Base-by-base conservation (phyloP, 2,329 filamentous ascomycete species). In the Tolypocladium pustulatum region DNA sequence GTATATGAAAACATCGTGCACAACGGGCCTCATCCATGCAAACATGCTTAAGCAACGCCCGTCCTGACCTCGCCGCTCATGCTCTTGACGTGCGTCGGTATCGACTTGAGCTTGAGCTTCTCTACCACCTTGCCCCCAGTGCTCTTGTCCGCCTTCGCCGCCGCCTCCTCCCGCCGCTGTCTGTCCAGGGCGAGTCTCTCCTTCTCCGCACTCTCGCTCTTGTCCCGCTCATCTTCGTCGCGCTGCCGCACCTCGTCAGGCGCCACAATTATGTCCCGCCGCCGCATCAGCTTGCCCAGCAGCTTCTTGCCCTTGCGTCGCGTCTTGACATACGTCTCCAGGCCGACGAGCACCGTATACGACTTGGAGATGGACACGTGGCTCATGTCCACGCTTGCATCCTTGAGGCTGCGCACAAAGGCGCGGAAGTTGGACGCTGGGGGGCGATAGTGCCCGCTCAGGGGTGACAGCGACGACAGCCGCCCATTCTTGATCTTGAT, bases 401-500 rank as follows among this genome's bases (percentile, higher is more conserved):
- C 84, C 64, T 86, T 84, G 5, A 97, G 77, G 10, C 80, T 86
- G 61, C 85, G 83, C 2, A 96, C 82, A 66, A 96, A 96, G 1
- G 87, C 86, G 36, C 88, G 84, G 68, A 96, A 96, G 68, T 93
- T 96, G 61, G 84, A 82, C 4, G 89, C 84, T 0, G 91, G 90
- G 0, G 91, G 91, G 0, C 91, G 84, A 70, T 96, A 96, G 72
- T 96, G 91, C 0, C 91, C 91, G 65, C 83, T 87, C 1, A 84
- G 73, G 2, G 82, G 91, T 4, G 87, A 89, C 10, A 95, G 77
- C 56, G 85, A 86, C 2, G 82, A 79, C n/a, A 96, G 71, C 36
- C 88, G 83, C 1, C 92, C 92, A 64, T 91, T 79, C 68, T 90
- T 90, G 68, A 96, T 86, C 70, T 89, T 91, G 69, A 96, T 91